These are phyloP conservation scores for Aspergillus latus DNA, from an alignment of 2,329 filamentous ascomycete species.

Conservation along the genomic window DNA sequence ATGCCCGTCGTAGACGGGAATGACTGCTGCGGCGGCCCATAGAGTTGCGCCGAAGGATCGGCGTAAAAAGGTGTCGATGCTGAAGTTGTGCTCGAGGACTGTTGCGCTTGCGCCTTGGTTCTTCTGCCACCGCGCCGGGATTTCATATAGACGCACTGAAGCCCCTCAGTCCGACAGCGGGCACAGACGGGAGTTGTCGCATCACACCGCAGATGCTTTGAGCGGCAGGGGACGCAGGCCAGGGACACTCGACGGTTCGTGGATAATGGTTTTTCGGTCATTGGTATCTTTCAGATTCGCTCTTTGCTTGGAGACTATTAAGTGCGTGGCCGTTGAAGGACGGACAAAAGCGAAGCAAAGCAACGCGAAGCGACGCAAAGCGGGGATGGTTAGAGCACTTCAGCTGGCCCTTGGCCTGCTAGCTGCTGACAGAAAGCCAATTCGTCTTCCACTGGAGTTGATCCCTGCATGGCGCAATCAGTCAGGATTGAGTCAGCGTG, in stretches of 20 bases:
- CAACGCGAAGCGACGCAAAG: too few relatives aligned
- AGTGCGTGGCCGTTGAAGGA: neutral
- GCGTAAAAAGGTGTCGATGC: neutral
- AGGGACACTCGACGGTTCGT: conserved; percentile 13
- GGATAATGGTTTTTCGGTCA: neutral
- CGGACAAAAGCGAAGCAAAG: neutral
- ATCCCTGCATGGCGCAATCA: too few relatives aligned
- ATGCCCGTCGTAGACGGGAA: neutral
- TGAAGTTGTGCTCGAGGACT: neutral
- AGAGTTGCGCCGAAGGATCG: neutral
- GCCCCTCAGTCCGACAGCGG: conserved; percentile 40
- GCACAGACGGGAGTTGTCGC: conserved; percentile 44
- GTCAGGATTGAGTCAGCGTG: too few relatives aligned
- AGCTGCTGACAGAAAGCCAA: too few relatives aligned
- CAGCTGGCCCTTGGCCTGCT: too few relatives aligned
- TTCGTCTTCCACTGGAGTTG: too few relatives aligned
- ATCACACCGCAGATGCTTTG: conserved; percentile 47
- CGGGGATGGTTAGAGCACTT: too few relatives aligned
- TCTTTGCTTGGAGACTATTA: neutral
- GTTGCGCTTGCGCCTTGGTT: neutral
- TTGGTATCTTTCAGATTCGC: neutral
- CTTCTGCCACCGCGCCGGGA: conserved; percentile 43
- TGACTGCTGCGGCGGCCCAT: neutral
- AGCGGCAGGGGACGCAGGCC: conserved; percentile 29
- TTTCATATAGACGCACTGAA: conserved; percentile 49